These are phyloP conservation scores for Xylariaceae sp. DNA, from an alignment of 2,329 filamentous ascomycete genomes.

Conservation along the genomic window DNA sequence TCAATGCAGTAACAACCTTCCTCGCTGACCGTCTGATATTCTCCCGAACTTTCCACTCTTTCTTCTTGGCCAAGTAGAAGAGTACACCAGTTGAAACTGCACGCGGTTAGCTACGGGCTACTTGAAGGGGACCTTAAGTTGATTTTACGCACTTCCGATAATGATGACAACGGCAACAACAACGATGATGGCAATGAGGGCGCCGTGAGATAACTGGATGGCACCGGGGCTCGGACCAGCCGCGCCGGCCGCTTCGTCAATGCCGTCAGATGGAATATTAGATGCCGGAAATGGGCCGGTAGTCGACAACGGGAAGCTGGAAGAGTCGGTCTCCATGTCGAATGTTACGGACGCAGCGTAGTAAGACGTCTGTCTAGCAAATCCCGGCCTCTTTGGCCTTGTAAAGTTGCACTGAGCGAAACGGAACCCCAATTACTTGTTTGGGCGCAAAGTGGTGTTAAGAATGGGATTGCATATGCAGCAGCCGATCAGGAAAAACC, in stretches of 20 bases:
- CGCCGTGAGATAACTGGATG: constrained; percentile 61
- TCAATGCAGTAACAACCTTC: constrained; percentile 56
- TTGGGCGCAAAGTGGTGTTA: neutral
- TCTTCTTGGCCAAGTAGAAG: constrained; percentile 78
- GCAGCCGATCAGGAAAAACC: neutral
- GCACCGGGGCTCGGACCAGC: constrained; percentile 56
- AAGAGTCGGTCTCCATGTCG: constrained; percentile 14
- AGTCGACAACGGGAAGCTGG: constrained; percentile 15
- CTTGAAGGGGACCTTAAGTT: neutral
- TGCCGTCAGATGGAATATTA: constrained; percentile 34
- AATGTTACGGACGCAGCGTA: constrained; percentile 7
- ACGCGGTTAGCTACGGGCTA: constrained; percentile 18
- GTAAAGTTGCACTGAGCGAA: neutral
- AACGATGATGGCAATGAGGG: constrained; percentile 67
- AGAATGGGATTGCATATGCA: neutral
- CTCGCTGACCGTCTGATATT: constrained; percentile 63
- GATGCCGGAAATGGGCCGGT: constrained; percentile 14
- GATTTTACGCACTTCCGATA: constrained; percentile 56
- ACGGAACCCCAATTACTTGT: neutral
- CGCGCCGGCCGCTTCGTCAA: constrained; percentile 57
- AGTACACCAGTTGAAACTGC: constrained; percentile 60
- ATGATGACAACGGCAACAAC: constrained; percentile 63
- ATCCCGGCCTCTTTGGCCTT: neutral
- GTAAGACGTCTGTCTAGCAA: neutral
- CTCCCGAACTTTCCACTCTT: constrained; percentile 74